Evolutionary conservation across 148 eudicot species (phyloP).

Genomic region (Camellia granthamiana): DNA sequence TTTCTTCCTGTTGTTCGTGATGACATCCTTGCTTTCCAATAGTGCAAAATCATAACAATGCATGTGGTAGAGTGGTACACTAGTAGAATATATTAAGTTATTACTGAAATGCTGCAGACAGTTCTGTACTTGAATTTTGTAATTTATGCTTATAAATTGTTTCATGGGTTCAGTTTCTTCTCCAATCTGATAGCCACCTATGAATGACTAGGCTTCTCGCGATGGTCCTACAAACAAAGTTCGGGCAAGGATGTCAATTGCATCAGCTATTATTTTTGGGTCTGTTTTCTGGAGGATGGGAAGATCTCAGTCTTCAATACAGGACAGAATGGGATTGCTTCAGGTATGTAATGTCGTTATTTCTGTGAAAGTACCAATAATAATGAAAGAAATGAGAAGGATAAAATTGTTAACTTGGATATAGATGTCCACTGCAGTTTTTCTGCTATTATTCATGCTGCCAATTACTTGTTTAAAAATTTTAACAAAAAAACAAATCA

Average conservation of each 20-base stretch:
- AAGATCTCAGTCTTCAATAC: conserved; percentile 92
- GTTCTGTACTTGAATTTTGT: background rate
- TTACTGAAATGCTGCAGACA: background rate
- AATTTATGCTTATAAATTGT: background rate
- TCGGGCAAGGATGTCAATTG: conserved; percentile 90
- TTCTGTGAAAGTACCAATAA: background rate
- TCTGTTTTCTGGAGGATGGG: conserved; percentile 99
- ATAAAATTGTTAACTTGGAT: no score
- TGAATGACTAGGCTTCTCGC: conserved; percentile 75
- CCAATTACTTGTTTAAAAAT: background rate
- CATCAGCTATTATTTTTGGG: conserved; percentile 97
- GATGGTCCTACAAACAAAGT: conserved; percentile 98
- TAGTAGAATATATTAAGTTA: background rate
- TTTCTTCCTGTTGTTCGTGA: background rate
- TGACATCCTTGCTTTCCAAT: conserved; percentile 5
- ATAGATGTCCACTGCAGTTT: background rate
- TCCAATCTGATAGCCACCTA: conserved; percentile 14
- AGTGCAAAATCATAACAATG: background rate
- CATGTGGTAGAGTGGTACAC: background rate
- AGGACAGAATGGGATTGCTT: conserved; percentile 95
- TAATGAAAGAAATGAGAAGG: background rate
- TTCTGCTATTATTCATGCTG: background rate
- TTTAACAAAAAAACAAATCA: no score
- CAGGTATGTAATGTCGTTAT: conserved; percentile 48
- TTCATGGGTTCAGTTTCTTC: conserved; percentile 16